Evolutionary conservation across 257 asterid genomes (phyloP), one percentile per base, ranked within the genome.

Genomic region (Jaltomata sinuosa): DNA sequence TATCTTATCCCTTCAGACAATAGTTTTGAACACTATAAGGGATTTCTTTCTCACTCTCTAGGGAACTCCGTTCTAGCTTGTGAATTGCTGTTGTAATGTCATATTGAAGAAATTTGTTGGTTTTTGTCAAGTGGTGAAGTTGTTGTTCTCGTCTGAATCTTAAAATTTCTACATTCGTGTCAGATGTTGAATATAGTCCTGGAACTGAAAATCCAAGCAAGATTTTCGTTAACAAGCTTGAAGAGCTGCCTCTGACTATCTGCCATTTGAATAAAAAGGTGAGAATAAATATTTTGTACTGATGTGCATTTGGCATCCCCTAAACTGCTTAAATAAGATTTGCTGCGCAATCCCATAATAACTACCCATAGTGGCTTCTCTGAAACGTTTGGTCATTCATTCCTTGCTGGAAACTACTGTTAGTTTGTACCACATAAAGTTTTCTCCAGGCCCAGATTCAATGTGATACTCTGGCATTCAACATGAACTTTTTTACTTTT

Each of bases 201-300:
- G 84, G 87, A 84, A 85, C 85, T 84, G 92, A 87, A 83, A 85
- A 61, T 86, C 85, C 93, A 74, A 87, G 87, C 85, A 84, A 86
- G 49, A 61, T 89, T 84, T 29, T 82, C 85, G 89, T 94, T 86
- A 80, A 85, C 83, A 92, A 89, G 81, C 93, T 96, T 87, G 97
- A 96, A 89, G 97, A 96, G 90, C 86, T 94, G 86, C 99, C 91
- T 85, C 85, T 92, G 88, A 59, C 88, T 84, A 88, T 96, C 87
- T 92, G 95, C 91, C 87, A 74, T 86, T 88, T 93, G 86, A 91
- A 92, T 84, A 94, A 89, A 87, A 89, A 92, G 98, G 99, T 92
- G 62, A 83, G 82, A 71, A 72, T 14, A 83, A 34, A 53, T 40
- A 25, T 15, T 27, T 15, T 69, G 18, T 31, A 53, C 86, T 36